These are phyloP conservation scores for Juncus inflexus DNA, from an alignment of 176 grass and related monocot genomes.

Conservation along the genomic window DNA sequence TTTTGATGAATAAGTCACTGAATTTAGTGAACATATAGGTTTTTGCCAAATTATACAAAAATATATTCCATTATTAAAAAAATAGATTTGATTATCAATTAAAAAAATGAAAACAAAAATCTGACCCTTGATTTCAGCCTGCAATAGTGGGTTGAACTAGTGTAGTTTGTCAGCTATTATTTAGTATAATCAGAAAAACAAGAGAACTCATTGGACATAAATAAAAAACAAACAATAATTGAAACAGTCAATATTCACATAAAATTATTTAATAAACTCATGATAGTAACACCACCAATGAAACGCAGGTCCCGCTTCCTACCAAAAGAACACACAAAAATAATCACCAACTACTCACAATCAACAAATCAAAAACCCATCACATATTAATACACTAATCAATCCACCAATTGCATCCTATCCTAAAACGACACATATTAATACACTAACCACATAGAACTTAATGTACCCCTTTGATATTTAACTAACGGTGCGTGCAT, in stretches of 20 bases:
- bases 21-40: too few species aligned
- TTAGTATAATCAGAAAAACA: background rate
- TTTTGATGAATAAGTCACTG: background rate
- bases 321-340: background rate
- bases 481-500: too few species aligned
- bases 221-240: background rate
- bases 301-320: too few species aligned
- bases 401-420: too few species aligned
- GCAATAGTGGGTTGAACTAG: conserved; percentile 9
- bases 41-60: too few species aligned
- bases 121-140: background rate
- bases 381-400: too few species aligned
- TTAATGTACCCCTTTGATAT: too few species aligned
- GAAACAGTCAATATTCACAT: background rate
- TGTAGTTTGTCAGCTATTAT: conserved; percentile 1
- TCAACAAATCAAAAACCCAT: background rate
- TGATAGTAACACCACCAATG: too few species aligned
- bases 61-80: too few species aligned
- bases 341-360: background rate
- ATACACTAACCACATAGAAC: too few species aligned
- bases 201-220: background rate
- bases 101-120: background rate
- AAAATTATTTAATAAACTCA: background rate
- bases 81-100: too few species aligned
- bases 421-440: too few species aligned